Base-by-base conservation (phyloP, 768 basidiomycete genomes). In the Gelatoporia subvermispora region DNA sequence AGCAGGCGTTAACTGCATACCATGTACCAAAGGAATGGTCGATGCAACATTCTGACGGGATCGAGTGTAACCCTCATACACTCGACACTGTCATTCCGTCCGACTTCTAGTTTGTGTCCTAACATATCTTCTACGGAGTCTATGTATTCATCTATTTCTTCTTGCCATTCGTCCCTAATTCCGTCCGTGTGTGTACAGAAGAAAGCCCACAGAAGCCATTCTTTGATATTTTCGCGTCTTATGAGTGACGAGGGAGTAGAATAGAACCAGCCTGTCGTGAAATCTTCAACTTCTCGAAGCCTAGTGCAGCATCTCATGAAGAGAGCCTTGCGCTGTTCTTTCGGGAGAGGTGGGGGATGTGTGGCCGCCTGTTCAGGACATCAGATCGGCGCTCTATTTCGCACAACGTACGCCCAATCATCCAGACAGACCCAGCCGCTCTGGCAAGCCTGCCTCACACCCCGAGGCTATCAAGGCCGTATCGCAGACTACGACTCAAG, bases 191-290 rank as follows among this genome's bases (percentile, higher is more conserved):
- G 64, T 3, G 68, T 62, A 1, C 74, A 74, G 58, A 83, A 85
- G 20, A 85, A 51, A 0, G 80, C 77, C 82, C 82, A 85, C 5
- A 80, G 67, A n/a, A 85, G 60, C 83, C 82, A 85, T 40, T 82
- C 79, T 4, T 68, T 41, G 35, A 76, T 62, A 50, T 85, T 82
- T 16, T 75, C 70, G 17, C 71, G 71, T 43, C 66, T 70, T 44
- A 78, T 57, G 8, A 41, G 54, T 37, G 40, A 20, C 7, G 56
- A 40, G 22, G 63, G 44, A 1, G 64, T 41, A 4, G 65, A 66
- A 7, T 71, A 60, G 61, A 85, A 84, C 81, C 83, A 86, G 22
- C 76, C 77, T 2, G 68, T 68, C 0, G 72, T 67, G 41, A 49
- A 42, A 13, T 31, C 28, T 8, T 41, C 17, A 35, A 35, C 50